Evolutionary conservation across 1,284 basidiomycete genomes (phyloP).

Genomic region (Cutaneotrichosporon dermatis): DNA sequence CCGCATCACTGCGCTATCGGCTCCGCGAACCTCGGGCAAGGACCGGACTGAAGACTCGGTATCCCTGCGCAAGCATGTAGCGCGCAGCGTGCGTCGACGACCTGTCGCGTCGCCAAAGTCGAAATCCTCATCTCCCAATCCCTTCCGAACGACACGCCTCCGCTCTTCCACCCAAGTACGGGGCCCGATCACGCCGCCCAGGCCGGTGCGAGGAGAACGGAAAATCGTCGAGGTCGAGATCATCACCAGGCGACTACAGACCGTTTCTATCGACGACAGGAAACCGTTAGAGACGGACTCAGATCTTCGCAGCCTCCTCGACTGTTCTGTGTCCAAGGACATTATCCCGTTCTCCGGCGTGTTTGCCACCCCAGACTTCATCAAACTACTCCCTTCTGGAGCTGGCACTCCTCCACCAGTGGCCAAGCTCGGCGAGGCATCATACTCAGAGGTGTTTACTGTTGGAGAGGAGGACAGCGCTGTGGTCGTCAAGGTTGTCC

Average conservation of each 20-base stretch:
- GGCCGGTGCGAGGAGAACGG: not conserved
- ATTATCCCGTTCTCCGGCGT: conserved; percentile 10
- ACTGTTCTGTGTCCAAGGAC: not conserved
- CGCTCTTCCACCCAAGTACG: not conserved
- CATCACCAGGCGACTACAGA: not conserved
- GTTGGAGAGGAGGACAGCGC: conserved; percentile 52
- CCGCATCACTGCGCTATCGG: too few species aligned
- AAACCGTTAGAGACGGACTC: not conserved
- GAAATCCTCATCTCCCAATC: too few species aligned
- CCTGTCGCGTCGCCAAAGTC: too few species aligned
- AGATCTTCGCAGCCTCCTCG: not conserved
- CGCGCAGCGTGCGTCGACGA: too few species aligned
- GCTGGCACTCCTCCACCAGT: not conserved
- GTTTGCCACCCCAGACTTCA: conserved; percentile 11
- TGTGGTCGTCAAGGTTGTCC: conserved; percentile 33
- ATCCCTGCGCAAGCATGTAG: too few species aligned
- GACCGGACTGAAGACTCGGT: too few species aligned
- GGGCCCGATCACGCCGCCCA: not conserved
- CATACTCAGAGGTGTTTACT: conserved; percentile 94
- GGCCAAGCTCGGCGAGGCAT: conserved; percentile 90
- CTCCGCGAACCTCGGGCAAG: too few species aligned
- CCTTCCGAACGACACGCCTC: too few species aligned
- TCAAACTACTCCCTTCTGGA: not conserved
- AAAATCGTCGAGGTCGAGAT: conserved; percentile 1
- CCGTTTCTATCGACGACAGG: not conserved